Percentiles rank a stretch among this genome's conserved stretches.
Conservation (phyloP, 148 eudicot species). For the Nepenthes gracilis region DNA sequence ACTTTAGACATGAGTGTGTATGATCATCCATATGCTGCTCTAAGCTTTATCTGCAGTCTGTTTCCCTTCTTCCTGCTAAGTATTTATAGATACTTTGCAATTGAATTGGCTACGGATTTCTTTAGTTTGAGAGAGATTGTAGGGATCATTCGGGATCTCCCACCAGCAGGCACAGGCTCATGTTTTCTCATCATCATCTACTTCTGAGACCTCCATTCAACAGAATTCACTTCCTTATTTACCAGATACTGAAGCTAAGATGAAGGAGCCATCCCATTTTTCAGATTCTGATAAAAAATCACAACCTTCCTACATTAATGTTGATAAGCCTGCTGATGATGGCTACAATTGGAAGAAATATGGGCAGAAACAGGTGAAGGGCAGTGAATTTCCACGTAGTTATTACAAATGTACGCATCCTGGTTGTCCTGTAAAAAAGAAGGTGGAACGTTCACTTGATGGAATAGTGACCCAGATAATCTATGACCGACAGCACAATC, state of each 20-base stretch:
- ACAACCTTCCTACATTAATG: slow-evolving; percentile 10
- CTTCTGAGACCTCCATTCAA: background rate
- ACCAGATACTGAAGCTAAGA: slow-evolving; percentile 11
- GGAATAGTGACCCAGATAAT: slow-evolving; percentile 76
- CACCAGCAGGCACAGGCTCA: slow-evolving; percentile 66
- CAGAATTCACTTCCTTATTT: slow-evolving; percentile 31
- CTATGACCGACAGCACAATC: slow-evolving; percentile 77
- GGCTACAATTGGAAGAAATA: slow-evolving; percentile 92
- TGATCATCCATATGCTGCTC: too few species aligned
- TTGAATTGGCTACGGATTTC: background rate
- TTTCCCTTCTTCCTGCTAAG: too few species aligned
- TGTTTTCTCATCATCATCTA: slow-evolving; percentile 7
- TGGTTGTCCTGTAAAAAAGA: slow-evolving; percentile 76
- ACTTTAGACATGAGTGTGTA: too few species aligned
- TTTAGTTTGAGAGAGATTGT: slow-evolving; percentile 10
- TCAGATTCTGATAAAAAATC: slow-evolving; percentile 10
- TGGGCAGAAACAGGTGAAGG: slow-evolving; percentile 88
- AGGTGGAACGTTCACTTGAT: slow-evolving; percentile 62
- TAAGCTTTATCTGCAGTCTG: too few species aligned
- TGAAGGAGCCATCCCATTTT: slow-evolving; percentile 15
- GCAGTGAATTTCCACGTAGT: slow-evolving; percentile 76
- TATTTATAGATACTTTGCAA: background rate
- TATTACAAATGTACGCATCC: slow-evolving; percentile 67
- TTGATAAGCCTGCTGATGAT: slow-evolving; percentile 57
- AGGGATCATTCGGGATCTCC: slow-evolving; percentile 57